Evolutionary conservation across 2,329 filamentous ascomycete genomes (phyloP).

Genomic region (Pseudogymnoascus sp.): DNA sequence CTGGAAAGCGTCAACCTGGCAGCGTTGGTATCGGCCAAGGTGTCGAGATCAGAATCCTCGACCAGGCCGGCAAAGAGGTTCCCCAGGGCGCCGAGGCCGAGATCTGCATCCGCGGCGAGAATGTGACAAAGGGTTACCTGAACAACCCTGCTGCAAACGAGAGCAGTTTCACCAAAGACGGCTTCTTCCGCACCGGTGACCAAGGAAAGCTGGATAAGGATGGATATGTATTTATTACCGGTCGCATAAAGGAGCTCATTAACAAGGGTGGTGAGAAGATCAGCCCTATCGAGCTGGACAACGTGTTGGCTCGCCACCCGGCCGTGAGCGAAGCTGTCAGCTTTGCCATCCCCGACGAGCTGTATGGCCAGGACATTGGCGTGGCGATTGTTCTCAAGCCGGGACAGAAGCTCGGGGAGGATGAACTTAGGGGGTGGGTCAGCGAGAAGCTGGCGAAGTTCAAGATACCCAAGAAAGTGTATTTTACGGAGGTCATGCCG

Average conservation of each 20-base stretch:
- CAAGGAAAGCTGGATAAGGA: conserved; percentile 75
- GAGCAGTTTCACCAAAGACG: conserved; percentile 63
- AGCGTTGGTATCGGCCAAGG: conserved; percentile 79
- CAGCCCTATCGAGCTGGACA: conserved; percentile 80
- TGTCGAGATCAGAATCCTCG: conserved; percentile 72
- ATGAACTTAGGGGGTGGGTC: conserved; percentile 63
- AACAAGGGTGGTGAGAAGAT: conserved; percentile 90
- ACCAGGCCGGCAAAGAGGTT: conserved; percentile 61
- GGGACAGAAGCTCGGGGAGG: conserved; percentile 47
- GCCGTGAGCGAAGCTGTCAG: conserved; percentile 71
- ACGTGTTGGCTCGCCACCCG: conserved; percentile 67
- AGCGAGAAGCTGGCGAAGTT: conserved; percentile 68
- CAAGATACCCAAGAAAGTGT: conserved; percentile 79
- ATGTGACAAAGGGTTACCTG: conserved; percentile 77
- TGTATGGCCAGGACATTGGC: conserved; percentile 77
- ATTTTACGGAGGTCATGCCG: conserved; percentile 77
- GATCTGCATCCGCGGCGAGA: conserved; percentile 75
- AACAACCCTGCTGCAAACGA: conserved; percentile 75
- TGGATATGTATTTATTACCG: conserved; percentile 78
- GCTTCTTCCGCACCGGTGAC: conserved; percentile 83
- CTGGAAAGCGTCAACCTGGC: conserved; percentile 68
- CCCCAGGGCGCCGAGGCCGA: conserved; percentile 66
- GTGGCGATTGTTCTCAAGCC: conserved; percentile 69
- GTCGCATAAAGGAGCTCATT: conserved; percentile 89
- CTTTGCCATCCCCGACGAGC: conserved; percentile 74